Conservation (phyloP, 73 alveolate species). For the Uronychia binucleata region DNA sequence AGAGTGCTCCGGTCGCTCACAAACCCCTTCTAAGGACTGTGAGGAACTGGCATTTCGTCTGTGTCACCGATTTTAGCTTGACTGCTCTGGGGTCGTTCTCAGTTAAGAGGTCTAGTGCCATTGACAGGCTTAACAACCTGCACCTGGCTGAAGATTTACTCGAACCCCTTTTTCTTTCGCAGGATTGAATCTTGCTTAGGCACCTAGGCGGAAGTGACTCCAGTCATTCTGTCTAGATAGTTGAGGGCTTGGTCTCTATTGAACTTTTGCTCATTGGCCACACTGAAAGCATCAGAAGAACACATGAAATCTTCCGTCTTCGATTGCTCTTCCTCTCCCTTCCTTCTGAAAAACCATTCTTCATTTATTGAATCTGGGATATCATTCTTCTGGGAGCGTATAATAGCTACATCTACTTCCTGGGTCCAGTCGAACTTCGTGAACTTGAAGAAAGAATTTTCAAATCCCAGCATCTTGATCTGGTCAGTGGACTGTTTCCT, state of each 20-base stretch:
- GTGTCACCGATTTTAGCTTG: no score
- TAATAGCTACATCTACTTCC: not conserved
- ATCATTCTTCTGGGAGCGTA: not conserved
- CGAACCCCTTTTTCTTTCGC: not conserved
- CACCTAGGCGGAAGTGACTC: not conserved
- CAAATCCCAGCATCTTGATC: not conserved
- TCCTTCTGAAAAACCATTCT: not conserved
- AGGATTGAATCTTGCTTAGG: not conserved
- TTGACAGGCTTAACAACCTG: not conserved
- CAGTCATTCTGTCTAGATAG: not conserved
- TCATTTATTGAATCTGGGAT: not conserved
- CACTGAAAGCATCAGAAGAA: not conserved
- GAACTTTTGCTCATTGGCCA: not conserved
- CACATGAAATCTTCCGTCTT: not conserved
- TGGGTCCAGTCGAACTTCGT: not conserved
- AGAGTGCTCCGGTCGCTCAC: not conserved
- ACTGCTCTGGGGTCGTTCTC: not conserved
- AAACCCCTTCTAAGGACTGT: no score
- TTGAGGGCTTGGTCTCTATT: not conserved
- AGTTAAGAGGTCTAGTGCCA: not conserved
- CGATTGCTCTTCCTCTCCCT: not conserved
- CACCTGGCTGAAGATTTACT: not conserved
- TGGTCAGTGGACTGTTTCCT: not conserved
- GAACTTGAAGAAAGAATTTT: not conserved
- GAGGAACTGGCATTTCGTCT: no score